These are phyloP conservation scores for Senna tora DNA, from an alignment of 306 rosid species.

Conservation along the genomic window DNA sequence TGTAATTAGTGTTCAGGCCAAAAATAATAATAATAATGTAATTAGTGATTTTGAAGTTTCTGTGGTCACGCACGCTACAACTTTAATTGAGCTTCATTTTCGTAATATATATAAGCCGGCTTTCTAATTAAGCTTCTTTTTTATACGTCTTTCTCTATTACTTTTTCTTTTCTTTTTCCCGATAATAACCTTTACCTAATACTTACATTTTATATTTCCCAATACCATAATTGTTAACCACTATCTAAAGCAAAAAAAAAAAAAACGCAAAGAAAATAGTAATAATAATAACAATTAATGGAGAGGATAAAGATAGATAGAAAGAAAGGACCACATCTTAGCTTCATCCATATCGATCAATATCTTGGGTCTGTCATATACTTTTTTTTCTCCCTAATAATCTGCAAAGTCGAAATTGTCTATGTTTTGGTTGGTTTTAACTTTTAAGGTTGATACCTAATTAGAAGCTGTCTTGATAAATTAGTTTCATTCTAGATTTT, in stretches of 20 bases:
- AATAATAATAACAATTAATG: background rate
- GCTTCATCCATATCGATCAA: background rate
- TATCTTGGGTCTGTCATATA: background rate
- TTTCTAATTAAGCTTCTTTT: background rate
- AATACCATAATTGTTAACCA: background rate
- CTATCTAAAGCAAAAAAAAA: background rate
- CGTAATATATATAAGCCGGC: background rate
- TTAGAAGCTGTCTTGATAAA: no score
- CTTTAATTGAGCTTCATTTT: background rate
- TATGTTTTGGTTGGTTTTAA: background rate
- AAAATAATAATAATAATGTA: no score
- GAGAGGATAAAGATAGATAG: background rate
- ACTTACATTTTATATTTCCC: background rate
- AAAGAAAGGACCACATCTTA: slow-evolving; percentile 31
- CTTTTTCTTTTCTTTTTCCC: background rate
- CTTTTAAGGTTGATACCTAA: background rate
- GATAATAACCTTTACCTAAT: background rate
- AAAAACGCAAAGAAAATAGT: background rate
- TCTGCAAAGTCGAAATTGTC: background rate
- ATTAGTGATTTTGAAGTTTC: no score
- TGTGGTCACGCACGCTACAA: slow-evolving; percentile 6
- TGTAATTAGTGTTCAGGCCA: no score
- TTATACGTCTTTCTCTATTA: background rate
- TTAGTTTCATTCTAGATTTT: no score
- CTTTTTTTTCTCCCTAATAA: background rate